These are phyloP conservation scores for Aspergillus coremiiformis DNA, from an alignment of 495 filamentous ascomycete genomes.

Conservation along the genomic window DNA sequence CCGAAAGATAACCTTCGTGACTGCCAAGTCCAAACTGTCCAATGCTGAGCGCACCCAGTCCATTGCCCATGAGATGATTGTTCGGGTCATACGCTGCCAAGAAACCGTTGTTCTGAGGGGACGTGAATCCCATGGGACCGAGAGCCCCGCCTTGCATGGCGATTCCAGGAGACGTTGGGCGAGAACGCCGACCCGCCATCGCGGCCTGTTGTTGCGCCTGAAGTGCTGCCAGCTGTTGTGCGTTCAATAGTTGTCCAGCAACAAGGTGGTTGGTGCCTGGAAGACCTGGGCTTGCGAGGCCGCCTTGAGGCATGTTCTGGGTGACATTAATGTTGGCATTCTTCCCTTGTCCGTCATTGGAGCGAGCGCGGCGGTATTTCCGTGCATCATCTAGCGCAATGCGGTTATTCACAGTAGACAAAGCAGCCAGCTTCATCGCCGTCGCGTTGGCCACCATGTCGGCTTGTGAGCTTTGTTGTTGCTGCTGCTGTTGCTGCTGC, in stretches of 20 bases:
- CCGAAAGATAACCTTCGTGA: slow-evolving; percentile 85
- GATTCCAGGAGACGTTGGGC: slow-evolving; percentile 86
- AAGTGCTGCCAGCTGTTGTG: slow-evolving; percentile 78
- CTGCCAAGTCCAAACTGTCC: slow-evolving; percentile 64
- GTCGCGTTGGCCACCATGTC: slow-evolving; percentile 99
- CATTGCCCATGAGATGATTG: slow-evolving; percentile 66
- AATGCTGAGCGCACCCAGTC: slow-evolving; percentile 62
- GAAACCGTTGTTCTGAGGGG: slow-evolving; percentile 93
- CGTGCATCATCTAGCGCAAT: slow-evolving; percentile 94
- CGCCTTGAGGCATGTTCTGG: slow-evolving; percentile 44
- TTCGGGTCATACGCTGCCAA: slow-evolving; percentile 77
- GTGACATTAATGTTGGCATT: slow-evolving; percentile 22
- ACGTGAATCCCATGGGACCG: slow-evolving; percentile 67
- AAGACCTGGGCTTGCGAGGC: slow-evolving; percentile 44
- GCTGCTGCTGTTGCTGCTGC: slow-evolving; percentile 35
- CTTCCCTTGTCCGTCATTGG: slow-evolving; percentile 68
- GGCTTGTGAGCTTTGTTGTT: slow-evolving; percentile 57
- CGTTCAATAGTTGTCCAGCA: slow-evolving; percentile 75
- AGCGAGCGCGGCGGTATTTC: slow-evolving; percentile 86
- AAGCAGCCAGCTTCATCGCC: slow-evolving; percentile 94
- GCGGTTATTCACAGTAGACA: slow-evolving; percentile 96
- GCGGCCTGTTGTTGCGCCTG: slow-evolving; percentile 78
- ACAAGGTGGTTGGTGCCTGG: slow-evolving; percentile 65
- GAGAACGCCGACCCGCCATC: slow-evolving; percentile 74
- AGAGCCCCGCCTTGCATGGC: slow-evolving; percentile 65